Conservation (phyloP, 73 alveolate species). For the Blepharisma japonicum region DNA sequence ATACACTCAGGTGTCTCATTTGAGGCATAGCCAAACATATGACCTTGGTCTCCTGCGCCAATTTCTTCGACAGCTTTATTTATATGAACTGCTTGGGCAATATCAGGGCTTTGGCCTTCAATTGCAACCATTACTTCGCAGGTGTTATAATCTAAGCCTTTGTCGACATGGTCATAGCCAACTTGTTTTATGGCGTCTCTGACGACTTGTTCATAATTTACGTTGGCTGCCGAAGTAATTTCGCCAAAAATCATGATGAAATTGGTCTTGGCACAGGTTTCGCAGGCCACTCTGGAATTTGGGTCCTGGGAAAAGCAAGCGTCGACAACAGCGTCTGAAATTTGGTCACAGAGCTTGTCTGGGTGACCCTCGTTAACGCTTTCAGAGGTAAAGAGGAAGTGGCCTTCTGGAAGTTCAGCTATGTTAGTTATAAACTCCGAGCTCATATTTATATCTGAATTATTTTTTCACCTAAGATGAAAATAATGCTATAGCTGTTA, state of each 20-base stretch:
- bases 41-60: slow-evolving; percentile 99
- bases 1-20: slow-evolving; percentile 91
- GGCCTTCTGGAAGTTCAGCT: slow-evolving; percentile 51
- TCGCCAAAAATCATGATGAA: slow-evolving; percentile 94
- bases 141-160: slow-evolving; percentile 92
- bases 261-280: slow-evolving; percentile 90
- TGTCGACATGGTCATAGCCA: slow-evolving; percentile 92
- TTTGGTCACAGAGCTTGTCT: slow-evolving; percentile 96
- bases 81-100: slow-evolving; percentile 91
- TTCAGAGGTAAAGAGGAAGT: slow-evolving; percentile 94
- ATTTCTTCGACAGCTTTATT: slow-evolving; percentile 87
- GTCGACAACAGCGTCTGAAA: slow-evolving; percentile 95
- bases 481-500: too few species aligned
- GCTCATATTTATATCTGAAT: neutral
- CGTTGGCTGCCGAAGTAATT: slow-evolving; percentile 78
- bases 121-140: slow-evolving; percentile 85
- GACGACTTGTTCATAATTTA: slow-evolving; percentile 82
- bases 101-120: slow-evolving; percentile 85
- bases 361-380: slow-evolving; percentile 99
- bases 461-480: too few species aligned
- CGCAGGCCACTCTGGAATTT: slow-evolving; percentile 92
- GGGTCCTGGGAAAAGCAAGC: slow-evolving; percentile 95
- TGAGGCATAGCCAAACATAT: slow-evolving; percentile 99
- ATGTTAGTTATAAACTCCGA: slow-evolving; percentile 28
- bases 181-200: slow-evolving; percentile 85